Evolutionary conservation across 345 rosid genomes (phyloP), one percentile per base, ranked within the genome.

Genomic region (Raphanus raphanistrum): DNA sequence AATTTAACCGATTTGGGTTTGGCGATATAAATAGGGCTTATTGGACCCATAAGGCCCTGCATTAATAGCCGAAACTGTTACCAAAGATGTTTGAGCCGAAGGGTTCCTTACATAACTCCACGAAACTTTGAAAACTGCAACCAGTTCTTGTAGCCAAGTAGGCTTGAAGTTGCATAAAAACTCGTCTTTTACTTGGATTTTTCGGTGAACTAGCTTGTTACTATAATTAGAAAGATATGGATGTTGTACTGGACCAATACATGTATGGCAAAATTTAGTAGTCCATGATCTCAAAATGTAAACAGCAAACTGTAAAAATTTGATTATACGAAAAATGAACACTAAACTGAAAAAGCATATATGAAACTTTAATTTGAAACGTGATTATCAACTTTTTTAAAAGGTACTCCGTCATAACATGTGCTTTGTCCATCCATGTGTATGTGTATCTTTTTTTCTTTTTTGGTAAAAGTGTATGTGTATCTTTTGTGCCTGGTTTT

Each of bases 351-450:
- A 28, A 28, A 28, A 28, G 71, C 61, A 55, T 63, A 55, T 63
- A 36, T 17, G 59, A 2, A 66, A 50, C 70, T 59, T 52, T 62
- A 48, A 43, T 67, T 43, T 17, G 63, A 26, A 69, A 76, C 33
- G 50, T 70, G 16, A 38, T 29, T 33, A 21, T 35, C 65, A 28
- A 36, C 75, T 76, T 77, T 70, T 68, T 31, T 15, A 57, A 78
- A 77, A 72, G 72, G 29, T 26, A 36, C 72, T 78, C 2, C 35
- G 35, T 32, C 35, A 33, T 33, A 33, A 33, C 7, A 5, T 33
- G 36, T 33, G 36, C 36, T 33, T 33, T 33, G 36, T 33, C 36
- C 6, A 33, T 5, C 7, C 36, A 33, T 33, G 6, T 33, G 36
- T 66, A 36, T 68, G 32, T 43, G 12, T 25, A 21, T 21, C 21